A percentile compares a stretch with the other conserved stretches of the same genome.
These are phyloP conservation scores for Astrocystis sublimbata DNA, from an alignment of 495 filamentous ascomycete species.

Conservation along the genomic window DNA sequence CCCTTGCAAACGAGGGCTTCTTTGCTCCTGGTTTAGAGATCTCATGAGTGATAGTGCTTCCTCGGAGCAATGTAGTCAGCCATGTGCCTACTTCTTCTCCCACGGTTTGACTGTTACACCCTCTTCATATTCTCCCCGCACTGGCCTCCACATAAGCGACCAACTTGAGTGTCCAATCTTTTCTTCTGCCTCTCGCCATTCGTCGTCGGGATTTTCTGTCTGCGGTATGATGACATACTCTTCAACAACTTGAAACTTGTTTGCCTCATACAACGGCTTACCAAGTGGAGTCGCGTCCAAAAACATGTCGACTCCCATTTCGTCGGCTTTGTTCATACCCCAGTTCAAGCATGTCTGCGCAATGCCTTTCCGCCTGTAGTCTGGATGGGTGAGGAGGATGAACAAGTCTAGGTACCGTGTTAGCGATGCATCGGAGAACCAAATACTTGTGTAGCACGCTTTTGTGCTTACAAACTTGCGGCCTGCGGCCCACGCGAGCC, in stretches of 20 bases:
- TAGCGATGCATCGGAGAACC: too few relatives aligned
- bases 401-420: constrained; percentile 24
- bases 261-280: constrained; percentile 38
- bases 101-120: constrained; percentile 22
- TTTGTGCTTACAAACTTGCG: constrained; percentile 35
- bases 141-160: constrained; percentile 37
- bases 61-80: not conserved
- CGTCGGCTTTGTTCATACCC: constrained; percentile 41
- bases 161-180: constrained; percentile 30
- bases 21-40: too few relatives aligned
- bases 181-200: constrained; percentile 32
- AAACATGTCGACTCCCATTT: constrained; percentile 38
- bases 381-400: constrained; percentile 35
- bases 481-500: constrained; percentile 28
- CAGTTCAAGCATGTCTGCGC: constrained; percentile 39
- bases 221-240: constrained; percentile 23
- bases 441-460: not conserved
- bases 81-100: constrained; percentile 11
- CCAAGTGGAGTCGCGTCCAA: constrained; percentile 34
- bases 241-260: constrained; percentile 31
- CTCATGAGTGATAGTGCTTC: not conserved
- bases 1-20: too few relatives aligned
- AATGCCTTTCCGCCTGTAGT: constrained; percentile 35
- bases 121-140: constrained; percentile 33
- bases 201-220: constrained; percentile 31